These are phyloP conservation scores for Fraxinus velutina DNA, from an alignment of 305 asterid species.

Conservation along the genomic window DNA sequence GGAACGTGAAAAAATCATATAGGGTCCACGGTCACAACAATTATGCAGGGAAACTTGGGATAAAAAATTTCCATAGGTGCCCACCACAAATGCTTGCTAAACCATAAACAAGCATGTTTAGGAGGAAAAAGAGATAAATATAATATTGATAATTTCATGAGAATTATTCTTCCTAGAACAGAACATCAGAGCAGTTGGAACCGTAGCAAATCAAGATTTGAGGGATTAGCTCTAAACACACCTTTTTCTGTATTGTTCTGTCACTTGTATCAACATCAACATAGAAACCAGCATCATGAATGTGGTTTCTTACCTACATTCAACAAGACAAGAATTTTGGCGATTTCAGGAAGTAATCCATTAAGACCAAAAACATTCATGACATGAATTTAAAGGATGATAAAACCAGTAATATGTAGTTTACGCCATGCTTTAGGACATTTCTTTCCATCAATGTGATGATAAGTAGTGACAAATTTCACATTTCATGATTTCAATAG, in stretches of 20 bases:
- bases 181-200: background rate
- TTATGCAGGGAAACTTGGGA: background rate
- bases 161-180: background rate
- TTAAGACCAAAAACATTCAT: background rate
- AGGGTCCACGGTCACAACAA: background rate
- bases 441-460: background rate
- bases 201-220: background rate
- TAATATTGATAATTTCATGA: background rate
- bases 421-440: background rate
- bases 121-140: background rate
- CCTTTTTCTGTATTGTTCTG: constrained; percentile 91
- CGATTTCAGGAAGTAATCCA: constrained; percentile 20
- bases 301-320: constrained; percentile 59
- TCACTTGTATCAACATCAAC: constrained; percentile 87
- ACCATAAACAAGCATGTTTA: background rate
- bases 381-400: background rate
- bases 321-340: constrained; percentile 8
- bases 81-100: background rate
- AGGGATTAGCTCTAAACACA: constrained; percentile 5
- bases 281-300: constrained; percentile 71
- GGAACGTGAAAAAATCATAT: background rate
- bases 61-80: background rate
- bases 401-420: background rate
- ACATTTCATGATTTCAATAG: background rate
- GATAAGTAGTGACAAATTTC: background rate